Conservation (phyloP, 371 early-diverging fungal species). For the Cokeromyces recurvatus region DNA sequence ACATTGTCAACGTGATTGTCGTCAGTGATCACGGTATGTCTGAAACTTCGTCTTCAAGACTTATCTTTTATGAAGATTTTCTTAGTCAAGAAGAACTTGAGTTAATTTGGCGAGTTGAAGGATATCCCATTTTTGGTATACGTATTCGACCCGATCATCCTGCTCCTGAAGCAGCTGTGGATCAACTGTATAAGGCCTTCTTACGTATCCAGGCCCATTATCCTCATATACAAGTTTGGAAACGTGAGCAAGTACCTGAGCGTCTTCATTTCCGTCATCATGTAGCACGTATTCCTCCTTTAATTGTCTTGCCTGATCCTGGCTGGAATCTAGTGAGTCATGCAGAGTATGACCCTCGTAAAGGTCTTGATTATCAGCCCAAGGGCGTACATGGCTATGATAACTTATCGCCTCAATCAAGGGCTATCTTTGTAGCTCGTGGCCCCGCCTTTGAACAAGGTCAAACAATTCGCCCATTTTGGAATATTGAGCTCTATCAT, state of each 20-base stretch:
- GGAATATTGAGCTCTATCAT: constrained; percentile 40
- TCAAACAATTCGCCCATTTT: constrained; percentile 23
- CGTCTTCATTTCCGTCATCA: constrained; percentile 57
- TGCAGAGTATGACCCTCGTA: constrained; percentile 26
- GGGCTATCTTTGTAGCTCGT: constrained; percentile 82
- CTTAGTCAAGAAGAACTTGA: constrained; percentile 27
- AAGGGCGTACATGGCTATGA: constrained; percentile 89
- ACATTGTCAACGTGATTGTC: constrained; percentile 78
- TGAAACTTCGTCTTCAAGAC: constrained; percentile 36
- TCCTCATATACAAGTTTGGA: constrained; percentile 59
- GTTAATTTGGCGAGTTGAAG: constrained; percentile 30
- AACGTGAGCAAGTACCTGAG: constrained; percentile 57
- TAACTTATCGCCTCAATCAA: constrained; percentile 70
- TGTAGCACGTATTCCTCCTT: constrained; percentile 62
- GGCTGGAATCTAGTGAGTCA: constrained; percentile 58
- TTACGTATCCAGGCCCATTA: constrained; percentile 13
- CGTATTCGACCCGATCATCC: constrained; percentile 20
- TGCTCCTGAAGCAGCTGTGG: constrained; percentile 20
- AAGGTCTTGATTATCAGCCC: constrained; percentile 21
- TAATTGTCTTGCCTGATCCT: constrained; percentile 66
- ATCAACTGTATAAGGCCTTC: constrained; percentile 34
- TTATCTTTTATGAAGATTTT: constrained; percentile 72
- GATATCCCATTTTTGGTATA: constrained; percentile 39
- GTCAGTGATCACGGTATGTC: constrained; percentile 97
- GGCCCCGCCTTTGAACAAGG: constrained; percentile 66